phyloP scores from a whole-genome alignment of 257 asterid genomes.

The Jaltomata sinuosa region DNA sequence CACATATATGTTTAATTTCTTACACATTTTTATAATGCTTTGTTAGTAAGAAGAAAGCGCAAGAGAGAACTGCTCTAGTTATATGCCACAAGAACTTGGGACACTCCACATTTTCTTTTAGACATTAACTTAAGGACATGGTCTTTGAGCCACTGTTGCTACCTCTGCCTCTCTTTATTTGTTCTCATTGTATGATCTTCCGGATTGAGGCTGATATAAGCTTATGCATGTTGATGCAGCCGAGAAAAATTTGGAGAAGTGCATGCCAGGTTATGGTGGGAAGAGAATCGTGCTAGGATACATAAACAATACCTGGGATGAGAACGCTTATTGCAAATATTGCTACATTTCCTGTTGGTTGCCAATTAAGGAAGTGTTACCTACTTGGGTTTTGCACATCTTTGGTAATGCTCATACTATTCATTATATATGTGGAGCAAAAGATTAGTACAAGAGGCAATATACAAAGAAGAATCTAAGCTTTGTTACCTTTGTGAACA shows the following conservation, averaged over 20 bases:
- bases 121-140: background rate
- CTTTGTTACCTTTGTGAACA: constrained; percentile 12
- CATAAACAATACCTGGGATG: constrained; percentile 68
- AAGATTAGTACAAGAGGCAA: background rate
- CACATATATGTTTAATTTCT: background rate
- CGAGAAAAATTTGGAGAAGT: constrained; percentile 80
- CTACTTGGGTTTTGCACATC: background rate
- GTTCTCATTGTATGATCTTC: background rate
- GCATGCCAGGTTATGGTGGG: constrained; percentile 94
- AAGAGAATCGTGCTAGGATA: constrained; percentile 76
- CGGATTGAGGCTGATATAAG: background rate
- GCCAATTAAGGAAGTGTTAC: constrained; percentile 1
- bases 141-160: background rate
- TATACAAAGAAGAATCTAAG: background rate
- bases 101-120: background rate
- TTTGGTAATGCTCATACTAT: background rate
- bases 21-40: background rate
- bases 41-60: background rate
- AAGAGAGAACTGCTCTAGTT: background rate
- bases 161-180: background rate
- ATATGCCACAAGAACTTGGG: background rate
- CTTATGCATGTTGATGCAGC: constrained; percentile 30
- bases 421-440: background rate
- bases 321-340: background rate
- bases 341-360: background rate